These are phyloP conservation scores for Monilinia fructigena DNA, from an alignment of 2,329 filamentous ascomycete species.

Conservation along the genomic window DNA sequence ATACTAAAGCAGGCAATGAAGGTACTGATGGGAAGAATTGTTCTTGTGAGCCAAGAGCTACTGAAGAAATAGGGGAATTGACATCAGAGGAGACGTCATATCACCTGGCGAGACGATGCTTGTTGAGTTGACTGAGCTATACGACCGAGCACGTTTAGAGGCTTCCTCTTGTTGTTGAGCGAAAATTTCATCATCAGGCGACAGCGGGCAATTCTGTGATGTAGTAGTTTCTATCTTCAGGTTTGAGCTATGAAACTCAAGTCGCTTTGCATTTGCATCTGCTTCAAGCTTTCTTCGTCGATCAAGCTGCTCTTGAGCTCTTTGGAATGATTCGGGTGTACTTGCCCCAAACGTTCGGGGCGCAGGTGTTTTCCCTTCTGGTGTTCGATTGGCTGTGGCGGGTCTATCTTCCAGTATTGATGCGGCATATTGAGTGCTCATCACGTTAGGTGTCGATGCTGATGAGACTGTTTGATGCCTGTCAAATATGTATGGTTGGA, in stretches of 20 bases:
- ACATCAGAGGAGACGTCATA: slow-evolving; percentile 24
- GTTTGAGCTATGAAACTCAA: slow-evolving; percentile 28
- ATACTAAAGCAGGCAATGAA: slow-evolving; percentile 61
- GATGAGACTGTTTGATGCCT: slow-evolving; percentile 31
- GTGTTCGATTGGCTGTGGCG: slow-evolving; percentile 48
- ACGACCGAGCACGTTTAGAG: slow-evolving; percentile 35
- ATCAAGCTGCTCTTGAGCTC: slow-evolving; percentile 40
- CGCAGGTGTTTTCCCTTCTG: slow-evolving; percentile 43
- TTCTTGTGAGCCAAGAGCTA: slow-evolving; percentile 47
- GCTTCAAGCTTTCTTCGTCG: slow-evolving; percentile 41
- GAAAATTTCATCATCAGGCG: slow-evolving; percentile 47
- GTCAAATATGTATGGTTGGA: slow-evolving; percentile 35
- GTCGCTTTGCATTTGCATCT: slow-evolving; percentile 40
- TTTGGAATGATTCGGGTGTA: slow-evolving; percentile 44
- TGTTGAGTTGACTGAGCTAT: slow-evolving; percentile 37
- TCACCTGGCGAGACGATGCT: slow-evolving; percentile 45
- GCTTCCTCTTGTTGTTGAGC: slow-evolving; percentile 29
- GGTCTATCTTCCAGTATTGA: slow-evolving; percentile 48
- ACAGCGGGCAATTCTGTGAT: slow-evolving; percentile 45
- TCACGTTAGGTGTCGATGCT: slow-evolving; percentile 35
- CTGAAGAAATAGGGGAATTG: slow-evolving; percentile 44
- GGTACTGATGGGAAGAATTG: slow-evolving; percentile 57
- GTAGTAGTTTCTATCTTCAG: slow-evolving; percentile 13
- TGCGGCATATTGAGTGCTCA: slow-evolving; percentile 32
- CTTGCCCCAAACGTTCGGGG: slow-evolving; percentile 43